These are phyloP conservation scores for Cladophialophora carrionii DNA, from an alignment of 2,329 filamentous ascomycete species.

Conservation along the genomic window DNA sequence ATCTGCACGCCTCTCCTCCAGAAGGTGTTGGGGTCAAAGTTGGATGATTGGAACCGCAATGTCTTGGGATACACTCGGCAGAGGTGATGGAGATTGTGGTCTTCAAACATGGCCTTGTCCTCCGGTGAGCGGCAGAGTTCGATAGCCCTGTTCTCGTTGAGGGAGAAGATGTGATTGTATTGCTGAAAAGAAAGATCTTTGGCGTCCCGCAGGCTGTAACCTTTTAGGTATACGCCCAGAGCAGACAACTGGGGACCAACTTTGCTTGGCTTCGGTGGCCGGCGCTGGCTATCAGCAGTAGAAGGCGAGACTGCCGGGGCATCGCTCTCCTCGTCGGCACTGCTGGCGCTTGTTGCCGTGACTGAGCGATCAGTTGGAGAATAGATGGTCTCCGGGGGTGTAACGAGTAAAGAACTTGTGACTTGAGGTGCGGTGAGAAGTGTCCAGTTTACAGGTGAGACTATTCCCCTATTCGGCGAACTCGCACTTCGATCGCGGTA, in stretches of 20 bases:
- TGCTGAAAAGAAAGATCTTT: conserved; percentile 75
- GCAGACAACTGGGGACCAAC: conserved; percentile 82
- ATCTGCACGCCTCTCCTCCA: conserved; percentile 97
- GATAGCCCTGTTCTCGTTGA: conserved; percentile 86
- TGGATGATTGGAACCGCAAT: conserved; percentile 80
- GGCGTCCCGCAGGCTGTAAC: conserved; percentile 84
- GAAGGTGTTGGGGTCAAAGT: conserved; percentile 90
- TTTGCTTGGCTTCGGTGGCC: conserved; percentile 72
- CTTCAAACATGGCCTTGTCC: conserved; percentile 75
- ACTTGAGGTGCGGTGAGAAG: conserved; percentile 54
- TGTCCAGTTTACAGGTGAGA: conserved; percentile 47
- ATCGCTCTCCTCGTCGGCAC: conserved; percentile 79
- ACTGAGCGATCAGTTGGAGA: conserved; percentile 58
- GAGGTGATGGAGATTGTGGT: conserved; percentile 87
- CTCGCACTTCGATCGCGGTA: conserved; percentile 71
- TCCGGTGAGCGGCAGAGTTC: conserved; percentile 75
- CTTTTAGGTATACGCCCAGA: conserved; percentile 76
- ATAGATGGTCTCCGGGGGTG: conserved; percentile 52
- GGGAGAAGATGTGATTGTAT: conserved; percentile 94
- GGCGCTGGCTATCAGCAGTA: conserved; percentile 60
- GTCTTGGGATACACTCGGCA: conserved; percentile 93
- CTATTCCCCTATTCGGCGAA: conserved; percentile 62
- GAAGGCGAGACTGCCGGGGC: conserved; percentile 56
- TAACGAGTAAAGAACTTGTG: conserved; percentile 53
- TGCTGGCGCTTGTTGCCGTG: conserved; percentile 59